A percentile compares a stretch with the other conserved stretches of the same genome.
Conservation (phyloP, 2,329 filamentous ascomycete genomes). For the Fusarium pseudonygamai region DNA sequence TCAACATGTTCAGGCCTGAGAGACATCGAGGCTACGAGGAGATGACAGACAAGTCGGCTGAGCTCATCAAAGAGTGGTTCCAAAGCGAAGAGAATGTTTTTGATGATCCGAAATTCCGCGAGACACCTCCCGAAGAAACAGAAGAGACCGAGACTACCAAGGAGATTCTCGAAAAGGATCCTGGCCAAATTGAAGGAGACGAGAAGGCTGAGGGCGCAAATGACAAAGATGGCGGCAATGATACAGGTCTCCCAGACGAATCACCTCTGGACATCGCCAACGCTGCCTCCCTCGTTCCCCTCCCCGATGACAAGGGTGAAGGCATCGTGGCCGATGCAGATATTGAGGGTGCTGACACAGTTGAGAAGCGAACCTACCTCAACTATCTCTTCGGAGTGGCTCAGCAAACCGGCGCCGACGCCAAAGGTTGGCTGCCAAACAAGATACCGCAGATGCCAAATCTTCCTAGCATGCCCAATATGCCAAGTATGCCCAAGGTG, state of each 20-base stretch:
- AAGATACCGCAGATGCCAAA: conserved; percentile 51
- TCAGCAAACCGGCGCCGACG: conserved; percentile 56
- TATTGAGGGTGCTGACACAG: conserved; percentile 47
- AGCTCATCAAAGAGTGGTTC: conserved; percentile 67
- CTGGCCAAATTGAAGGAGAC: conserved; percentile 20
- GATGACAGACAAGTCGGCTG: conserved; percentile 68
- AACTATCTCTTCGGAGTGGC: conserved; percentile 60
- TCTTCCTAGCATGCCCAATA: conserved; percentile 45
- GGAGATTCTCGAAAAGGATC: conserved; percentile 36
- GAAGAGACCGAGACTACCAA: conserved; percentile 43
- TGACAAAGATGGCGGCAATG: conserved; percentile 2
- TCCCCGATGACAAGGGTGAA: conserved; percentile 54
- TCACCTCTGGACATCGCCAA: conserved; percentile 63
- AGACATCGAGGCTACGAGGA: conserved; percentile 71
- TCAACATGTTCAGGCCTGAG: conserved; percentile 69
- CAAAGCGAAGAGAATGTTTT: conserved; percentile 55
- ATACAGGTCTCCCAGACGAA: conserved; percentile 43
- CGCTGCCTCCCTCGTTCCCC: conserved; percentile 59
- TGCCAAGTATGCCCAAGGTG: conserved; percentile 46
- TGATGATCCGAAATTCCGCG: conserved; percentile 58
- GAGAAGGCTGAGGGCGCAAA: conserved; percentile 1
- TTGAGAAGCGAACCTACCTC: conserved; percentile 55
- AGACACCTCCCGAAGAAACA: conserved; percentile 50
- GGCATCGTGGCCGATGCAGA: conserved; percentile 45
- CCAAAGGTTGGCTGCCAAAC: conserved; percentile 57